Conservation (phyloP, 139 green algal genomes). For the Closterium sp. region DNA sequence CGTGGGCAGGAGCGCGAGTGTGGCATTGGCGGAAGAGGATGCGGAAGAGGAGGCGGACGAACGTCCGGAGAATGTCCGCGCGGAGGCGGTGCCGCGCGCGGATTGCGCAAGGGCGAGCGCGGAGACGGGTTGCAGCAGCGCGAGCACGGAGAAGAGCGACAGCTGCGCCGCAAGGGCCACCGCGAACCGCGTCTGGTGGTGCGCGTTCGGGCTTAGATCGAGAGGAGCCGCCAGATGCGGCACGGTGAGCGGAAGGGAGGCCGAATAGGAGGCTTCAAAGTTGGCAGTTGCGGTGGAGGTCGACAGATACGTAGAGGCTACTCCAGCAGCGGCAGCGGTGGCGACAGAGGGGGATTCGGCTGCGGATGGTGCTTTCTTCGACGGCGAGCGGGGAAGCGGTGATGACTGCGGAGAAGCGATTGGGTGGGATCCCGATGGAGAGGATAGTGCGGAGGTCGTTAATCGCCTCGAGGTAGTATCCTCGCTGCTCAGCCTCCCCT, state of each 20-base stretch:
- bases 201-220: background rate
- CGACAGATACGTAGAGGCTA: background rate
- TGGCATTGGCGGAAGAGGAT: background rate
- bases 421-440: background rate
- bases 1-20: background rate
- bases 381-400: background rate
- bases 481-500: background rate
- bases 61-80: background rate
- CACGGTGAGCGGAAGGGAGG: background rate
- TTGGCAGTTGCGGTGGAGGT: background rate
- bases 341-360: background rate
- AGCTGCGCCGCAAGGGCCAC: background rate
- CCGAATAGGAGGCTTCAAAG: background rate
- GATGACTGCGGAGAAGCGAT: background rate
- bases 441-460: background rate
- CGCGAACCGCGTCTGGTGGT: background rate
- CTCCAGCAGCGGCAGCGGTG: background rate
- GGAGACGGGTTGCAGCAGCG: background rate
- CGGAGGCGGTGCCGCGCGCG: no score
- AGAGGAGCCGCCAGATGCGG: background rate
- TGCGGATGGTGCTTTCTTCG: background rate
- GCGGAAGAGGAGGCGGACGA: background rate
- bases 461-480: background rate
- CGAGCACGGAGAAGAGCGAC: background rate
- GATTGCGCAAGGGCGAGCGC: background rate